phyloP scores from a whole-genome alignment of 306 rosid species.

The Ochetophila trinervis region DNA sequence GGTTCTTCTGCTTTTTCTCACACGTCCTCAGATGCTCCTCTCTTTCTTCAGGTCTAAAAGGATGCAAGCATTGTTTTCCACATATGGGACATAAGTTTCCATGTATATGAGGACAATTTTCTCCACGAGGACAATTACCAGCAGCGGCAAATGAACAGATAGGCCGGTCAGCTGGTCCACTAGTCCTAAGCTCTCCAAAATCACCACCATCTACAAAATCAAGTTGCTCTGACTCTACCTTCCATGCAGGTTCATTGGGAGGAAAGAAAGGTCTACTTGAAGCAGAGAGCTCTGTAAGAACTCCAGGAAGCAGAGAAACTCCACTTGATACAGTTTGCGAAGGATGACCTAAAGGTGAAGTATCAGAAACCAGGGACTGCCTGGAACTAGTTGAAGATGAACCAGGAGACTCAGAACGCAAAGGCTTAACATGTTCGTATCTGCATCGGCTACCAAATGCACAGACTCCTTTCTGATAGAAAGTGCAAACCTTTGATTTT shows the following conservation, averaged over 20 bases:
- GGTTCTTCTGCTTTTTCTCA: slow-evolving; percentile 67
- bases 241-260: slow-evolving; percentile 52
- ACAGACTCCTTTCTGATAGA: slow-evolving; percentile 84
- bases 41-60: slow-evolving; percentile 76
- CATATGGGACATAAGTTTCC: slow-evolving; percentile 87
- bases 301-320: slow-evolving; percentile 29
- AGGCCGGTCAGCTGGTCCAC: slow-evolving; percentile 55
- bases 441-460: slow-evolving; percentile 96
- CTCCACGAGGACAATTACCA: slow-evolving; percentile 88
- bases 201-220: slow-evolving; percentile 38
- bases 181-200: slow-evolving; percentile 39
- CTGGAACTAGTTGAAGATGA: slow-evolving; percentile 50
- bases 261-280: slow-evolving; percentile 40
- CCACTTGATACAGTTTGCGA: slow-evolving; percentile 33
- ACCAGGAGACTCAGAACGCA: slow-evolving; percentile 43
- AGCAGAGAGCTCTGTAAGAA: slow-evolving; percentile 41
- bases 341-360: slow-evolving; percentile 33
- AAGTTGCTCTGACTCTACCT: slow-evolving; percentile 33
- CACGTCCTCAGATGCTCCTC: slow-evolving; percentile 79
- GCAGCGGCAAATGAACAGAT: slow-evolving; percentile 98
- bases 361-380: slow-evolving; percentile 37
- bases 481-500: slow-evolving; percentile 71
- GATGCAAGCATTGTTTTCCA: slow-evolving; percentile 89
- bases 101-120: slow-evolving; percentile 79
- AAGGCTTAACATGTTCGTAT: slow-evolving; percentile 82